A percentile compares a stretch with the other conserved stretches of the same genome.
Conservation (phyloP, 2,329 filamentous ascomycete species). For the Sphaerulina musiva region DNA sequence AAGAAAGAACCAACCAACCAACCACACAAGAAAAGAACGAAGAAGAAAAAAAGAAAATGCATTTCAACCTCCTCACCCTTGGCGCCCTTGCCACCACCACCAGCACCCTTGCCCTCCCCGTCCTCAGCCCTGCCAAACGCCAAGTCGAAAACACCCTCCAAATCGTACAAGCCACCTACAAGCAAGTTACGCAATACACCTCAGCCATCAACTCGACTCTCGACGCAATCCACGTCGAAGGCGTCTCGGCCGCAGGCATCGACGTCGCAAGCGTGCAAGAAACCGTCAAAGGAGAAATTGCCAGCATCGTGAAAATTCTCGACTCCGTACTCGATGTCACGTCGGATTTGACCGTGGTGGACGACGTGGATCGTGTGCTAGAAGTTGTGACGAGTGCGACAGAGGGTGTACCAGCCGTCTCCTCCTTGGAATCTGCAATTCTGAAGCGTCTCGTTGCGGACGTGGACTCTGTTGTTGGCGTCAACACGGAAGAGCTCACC, state of each 20-base stretch:
- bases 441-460: not conserved
- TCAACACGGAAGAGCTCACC: not conserved
- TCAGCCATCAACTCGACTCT: conserved; percentile 8
- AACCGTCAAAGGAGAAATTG: conserved; percentile 7
- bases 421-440: not conserved
- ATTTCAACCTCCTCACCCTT: conserved; percentile 18
- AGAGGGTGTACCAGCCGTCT: not conserved
- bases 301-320: not conserved
- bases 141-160: conserved; percentile 10
- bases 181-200: conserved; percentile 11
- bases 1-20: too few species aligned
- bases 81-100: conserved; percentile 15
- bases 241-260: conserved; percentile 1
- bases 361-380: conserved; percentile 3
- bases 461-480: not conserved
- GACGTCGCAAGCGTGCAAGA: conserved; percentile 4
- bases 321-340: conserved; percentile 3
- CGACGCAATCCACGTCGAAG: not conserved
- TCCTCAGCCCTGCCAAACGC: conserved; percentile 11
- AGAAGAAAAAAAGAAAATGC: conserved; percentile 16
- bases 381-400: not conserved
- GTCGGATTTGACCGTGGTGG: not conserved
- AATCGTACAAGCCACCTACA: conserved; percentile 11
- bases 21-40: not conserved
- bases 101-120: conserved; percentile 16